These are phyloP conservation scores for Solanum appendiculatum DNA, from an alignment of 257 asterid species.

Conservation along the genomic window DNA sequence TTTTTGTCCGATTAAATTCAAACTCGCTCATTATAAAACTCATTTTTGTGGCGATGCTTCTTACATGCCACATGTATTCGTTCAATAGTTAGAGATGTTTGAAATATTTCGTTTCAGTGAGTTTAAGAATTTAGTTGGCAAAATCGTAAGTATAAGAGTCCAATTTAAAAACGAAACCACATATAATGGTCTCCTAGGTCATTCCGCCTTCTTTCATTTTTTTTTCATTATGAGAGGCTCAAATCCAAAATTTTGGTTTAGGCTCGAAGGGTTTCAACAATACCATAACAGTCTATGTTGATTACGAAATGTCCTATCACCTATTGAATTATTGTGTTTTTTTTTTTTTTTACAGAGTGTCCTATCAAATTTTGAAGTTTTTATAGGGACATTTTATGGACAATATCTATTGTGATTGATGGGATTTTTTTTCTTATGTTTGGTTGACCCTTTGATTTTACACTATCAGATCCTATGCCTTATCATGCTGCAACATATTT, in stretches of 20 bases:
- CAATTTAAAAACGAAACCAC: too few relatives aligned
- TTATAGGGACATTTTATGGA: not conserved
- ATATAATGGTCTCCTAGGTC: too few relatives aligned
- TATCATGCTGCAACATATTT: not conserved
- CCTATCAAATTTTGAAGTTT: not conserved
- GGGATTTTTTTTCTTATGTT: not conserved
- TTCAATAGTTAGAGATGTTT: not conserved
- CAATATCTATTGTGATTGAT: not conserved
- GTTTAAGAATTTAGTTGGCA: too few relatives aligned
- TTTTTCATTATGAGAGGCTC: too few relatives aligned
- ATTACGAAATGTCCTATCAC: not conserved
- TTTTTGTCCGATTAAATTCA: not conserved
- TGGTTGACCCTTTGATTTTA: not conserved
- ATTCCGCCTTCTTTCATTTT: too few relatives aligned
- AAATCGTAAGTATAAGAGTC: too few relatives aligned
- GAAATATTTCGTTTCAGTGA: too few relatives aligned
- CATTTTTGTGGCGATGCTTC: not conserved
- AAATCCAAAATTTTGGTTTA: too few relatives aligned
- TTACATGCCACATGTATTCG: not conserved
- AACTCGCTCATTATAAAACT: not conserved
- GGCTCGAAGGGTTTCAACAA: not conserved
- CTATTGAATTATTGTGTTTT: not conserved
- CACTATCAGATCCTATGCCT: not conserved
- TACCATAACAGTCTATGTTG: not conserved
- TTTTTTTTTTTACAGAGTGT: not conserved